Base-by-base conservation (phyloP, 331 rosid species). In the Pyrus hybrid region DNA sequence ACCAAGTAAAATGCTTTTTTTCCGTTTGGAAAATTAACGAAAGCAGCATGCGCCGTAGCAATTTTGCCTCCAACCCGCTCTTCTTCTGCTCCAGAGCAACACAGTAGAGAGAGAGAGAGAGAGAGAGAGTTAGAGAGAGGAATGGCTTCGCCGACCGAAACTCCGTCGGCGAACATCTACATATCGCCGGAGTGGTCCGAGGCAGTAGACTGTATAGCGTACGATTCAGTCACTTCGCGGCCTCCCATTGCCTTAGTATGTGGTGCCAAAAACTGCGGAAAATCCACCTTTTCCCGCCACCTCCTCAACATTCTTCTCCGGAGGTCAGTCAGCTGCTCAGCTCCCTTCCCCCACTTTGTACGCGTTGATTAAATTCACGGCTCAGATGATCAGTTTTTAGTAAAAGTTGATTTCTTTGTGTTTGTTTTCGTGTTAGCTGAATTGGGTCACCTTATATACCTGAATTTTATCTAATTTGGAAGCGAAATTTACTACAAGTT, bases 281-380 rank as follows among this genome's bases (percentile, higher is more conserved):
- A 94, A 71, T 85, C 97, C 75, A 90, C 92, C 30, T 92, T 94
- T 85, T 90, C 99, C 21, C 96, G 97, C 74, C 49, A 92, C 85
- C 92, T 94, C 77, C 85, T 94, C 30, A 92, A 94, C 65, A 47
- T 82, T 32, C 87, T 90, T 49, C 95, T 92, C 57, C 66, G 63
- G 22, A 76, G 89, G 91, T 85, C 64, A 13, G 32, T 85, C 60
- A 17, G 26, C 65, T 74, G n/a, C 68, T 74, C 73, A 2, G 9
- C 67, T 67, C 7, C 22, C 63, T 28, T 66, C 14, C 35, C 35
- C 49, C 37, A 14, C 37, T 28, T 28, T 14, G 67, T 30, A 63
- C 7, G 10, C 37, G 67, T 63, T 63, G 21, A 63, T 37, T 41
- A 49, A 43, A 13, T 26, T 72, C 14, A 21, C 61, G 7, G 47